A percentile compares a stretch with the other conserved stretches of the same genome.
These are phyloP conservation scores for Sclerotinia trifoliorum DNA, from an alignment of 2,329 filamentous ascomycete genomes.

Conservation along the genomic window DNA sequence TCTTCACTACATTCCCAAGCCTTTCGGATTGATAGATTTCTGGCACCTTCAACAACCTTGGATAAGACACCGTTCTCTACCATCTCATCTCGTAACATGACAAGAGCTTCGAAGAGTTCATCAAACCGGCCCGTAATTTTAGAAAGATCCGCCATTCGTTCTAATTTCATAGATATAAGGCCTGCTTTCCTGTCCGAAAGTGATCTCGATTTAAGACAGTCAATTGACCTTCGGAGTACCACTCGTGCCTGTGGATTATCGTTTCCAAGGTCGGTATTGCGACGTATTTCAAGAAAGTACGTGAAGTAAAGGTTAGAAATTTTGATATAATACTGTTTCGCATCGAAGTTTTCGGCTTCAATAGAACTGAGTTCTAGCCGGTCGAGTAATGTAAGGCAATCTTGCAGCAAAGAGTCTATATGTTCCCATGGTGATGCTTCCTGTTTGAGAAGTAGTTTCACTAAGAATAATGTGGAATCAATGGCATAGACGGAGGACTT, in stretches of 20 bases:
- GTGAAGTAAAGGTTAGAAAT: slow-evolving; percentile 71
- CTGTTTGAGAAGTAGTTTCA: slow-evolving; percentile 53
- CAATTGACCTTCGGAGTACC: slow-evolving; percentile 62
- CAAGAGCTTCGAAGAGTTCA: slow-evolving; percentile 58
- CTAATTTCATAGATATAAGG: slow-evolving; percentile 62
- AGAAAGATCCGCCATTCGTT: slow-evolving; percentile 63
- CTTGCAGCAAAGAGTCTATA: slow-evolving; percentile 57
- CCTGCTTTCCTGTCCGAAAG: slow-evolving; percentile 57
- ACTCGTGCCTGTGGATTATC: slow-evolving; percentile 48
- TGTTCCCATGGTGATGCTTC: slow-evolving; percentile 52
- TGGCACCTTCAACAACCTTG: slow-evolving; percentile 51
- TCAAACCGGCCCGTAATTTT: slow-evolving; percentile 52
- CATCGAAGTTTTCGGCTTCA: slow-evolving; percentile 36
- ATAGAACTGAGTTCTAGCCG: slow-evolving; percentile 44
- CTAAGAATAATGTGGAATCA: slow-evolving; percentile 59
- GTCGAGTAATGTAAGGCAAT: slow-evolving; percentile 55
- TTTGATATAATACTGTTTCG: slow-evolving; percentile 57
- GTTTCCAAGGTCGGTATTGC: slow-evolving; percentile 45
- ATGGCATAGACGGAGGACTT: slow-evolving; percentile 56
- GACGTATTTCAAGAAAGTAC: slow-evolving; percentile 54
- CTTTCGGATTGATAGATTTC: slow-evolving; percentile 49
- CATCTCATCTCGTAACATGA: slow-evolving; percentile 60
- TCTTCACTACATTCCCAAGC: slow-evolving; percentile 56
- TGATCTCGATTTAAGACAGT: slow-evolving; percentile 56
- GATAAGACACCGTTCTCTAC: slow-evolving; percentile 57